Base-by-base conservation (phyloP, 768 basidiomycete species). In the Kwoniella sp. region DNA sequence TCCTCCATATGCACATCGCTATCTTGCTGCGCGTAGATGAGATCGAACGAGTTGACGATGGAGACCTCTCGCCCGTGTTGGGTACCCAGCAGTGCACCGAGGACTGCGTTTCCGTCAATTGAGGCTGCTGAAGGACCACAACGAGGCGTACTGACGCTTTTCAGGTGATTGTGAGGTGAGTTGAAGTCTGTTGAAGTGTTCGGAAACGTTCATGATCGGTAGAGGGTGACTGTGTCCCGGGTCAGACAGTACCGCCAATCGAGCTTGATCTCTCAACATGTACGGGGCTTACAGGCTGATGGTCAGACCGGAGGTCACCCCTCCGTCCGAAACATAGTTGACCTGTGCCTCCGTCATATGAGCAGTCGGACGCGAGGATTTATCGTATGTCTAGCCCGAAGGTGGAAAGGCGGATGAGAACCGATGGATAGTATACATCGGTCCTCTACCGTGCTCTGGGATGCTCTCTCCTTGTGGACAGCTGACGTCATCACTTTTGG, bases 31-130 rank as follows among this genome's bases (percentile, higher is more conserved):
- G 50, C 32, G 42, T 84, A 77, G 5, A 86, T 85, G 41, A 98
- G 78, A 71, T 99, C 95, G 69, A 98, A 99, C 9, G 88, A 87
- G 67, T 96, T 99, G 53, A 93, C 87, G 68, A 99, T 92, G 76
- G 98, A 92, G 22, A 99, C 86, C 65, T 96, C 89, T 55, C 92
- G 83, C 19, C 92, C 92, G 63, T 83, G 85, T 73, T 96, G 91
- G 2, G 88, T 91, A 11, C 95, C 95, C 26, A 99, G 82, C 3
- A 99, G 79, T 12, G 89, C 93, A 10, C 95, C 95, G 50, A 95
- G 77, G 39, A 95, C 95, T 96, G 59, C n/a, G 39, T 39, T n/a
- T n/a, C n/a, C n/a, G n/a, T n/a, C n/a, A n/a, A n/a, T n/a, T n/a
- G n/a, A n/a, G n/a, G n/a, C n/a, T n/a, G n/a, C n/a, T 20, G 17